Evolutionary conservation across 2,329 filamentous ascomycete species (phyloP).

Genomic region (Arthrobotrys entomopaga): DNA sequence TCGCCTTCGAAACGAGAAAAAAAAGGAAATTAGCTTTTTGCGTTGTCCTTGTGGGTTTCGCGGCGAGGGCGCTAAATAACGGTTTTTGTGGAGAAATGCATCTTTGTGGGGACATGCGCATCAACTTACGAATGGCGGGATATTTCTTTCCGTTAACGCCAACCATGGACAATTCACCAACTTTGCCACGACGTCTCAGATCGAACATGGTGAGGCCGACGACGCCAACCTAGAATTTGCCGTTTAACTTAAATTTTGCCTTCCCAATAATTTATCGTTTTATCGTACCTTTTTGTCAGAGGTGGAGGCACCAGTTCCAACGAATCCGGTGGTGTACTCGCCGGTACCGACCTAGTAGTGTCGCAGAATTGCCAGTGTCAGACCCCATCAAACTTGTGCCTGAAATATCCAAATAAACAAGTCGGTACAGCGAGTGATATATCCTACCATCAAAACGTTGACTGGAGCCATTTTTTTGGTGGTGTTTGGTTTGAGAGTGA

Average conservation of each 20-base stretch:
- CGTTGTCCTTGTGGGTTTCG: slow-evolving; percentile 36
- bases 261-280: slow-evolving; percentile 17
- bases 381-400: slow-evolving; percentile 14
- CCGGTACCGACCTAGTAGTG: slow-evolving; percentile 80
- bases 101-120: slow-evolving; percentile 11
- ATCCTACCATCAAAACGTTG: slow-evolving; percentile 74
- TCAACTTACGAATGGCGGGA: slow-evolving; percentile 81
- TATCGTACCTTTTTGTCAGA: slow-evolving; percentile 81
- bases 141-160: slow-evolving; percentile 90
- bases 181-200: slow-evolving; percentile 85
- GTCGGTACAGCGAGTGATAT: not conserved
- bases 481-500: slow-evolving; percentile 60
- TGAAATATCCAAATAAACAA: slow-evolving; percentile 2
- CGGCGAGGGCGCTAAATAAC: not conserved
- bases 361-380: slow-evolving; percentile 6
- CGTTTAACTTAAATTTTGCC: slow-evolving; percentile 31
- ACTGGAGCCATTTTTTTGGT: slow-evolving; percentile 64
- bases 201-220: slow-evolving; percentile 91
- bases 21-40: slow-evolving; percentile 26
- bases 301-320: slow-evolving; percentile 80
- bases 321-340: slow-evolving; percentile 96
- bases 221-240: slow-evolving; percentile 73
- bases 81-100: slow-evolving; percentile 19
- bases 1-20: slow-evolving; percentile 63
- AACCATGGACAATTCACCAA: slow-evolving; percentile 85